These are phyloP conservation scores for Eustoma russellianum DNA, from an alignment of 257 asterid genomes.

Conservation along the genomic window DNA sequence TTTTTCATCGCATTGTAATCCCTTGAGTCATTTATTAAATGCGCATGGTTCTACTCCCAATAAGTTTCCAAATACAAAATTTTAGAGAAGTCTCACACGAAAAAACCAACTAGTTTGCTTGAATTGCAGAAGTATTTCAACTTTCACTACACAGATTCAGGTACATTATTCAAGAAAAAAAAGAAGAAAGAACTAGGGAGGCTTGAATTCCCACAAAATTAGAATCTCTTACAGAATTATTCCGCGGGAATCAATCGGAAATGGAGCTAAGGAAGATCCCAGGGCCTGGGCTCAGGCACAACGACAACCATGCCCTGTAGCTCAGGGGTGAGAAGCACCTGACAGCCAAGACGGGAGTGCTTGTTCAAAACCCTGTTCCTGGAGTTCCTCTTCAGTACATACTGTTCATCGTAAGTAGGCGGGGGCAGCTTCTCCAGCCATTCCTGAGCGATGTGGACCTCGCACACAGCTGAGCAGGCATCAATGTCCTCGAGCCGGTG, in stretches of 20 bases:
- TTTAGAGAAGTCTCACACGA: too few species aligned
- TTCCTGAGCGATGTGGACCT: slow-evolving; percentile 96
- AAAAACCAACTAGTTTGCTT: too few species aligned
- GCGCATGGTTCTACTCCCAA: neutral
- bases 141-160: slow-evolving; percentile 4
- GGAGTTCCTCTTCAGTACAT: slow-evolving; percentile 50
- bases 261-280: slow-evolving; percentile 35
- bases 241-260: neutral
- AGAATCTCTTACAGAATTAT: slow-evolving; percentile 7
- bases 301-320: slow-evolving; percentile 43
- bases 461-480: slow-evolving; percentile 97
- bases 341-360: slow-evolving; percentile 40
- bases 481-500: slow-evolving; percentile 91
- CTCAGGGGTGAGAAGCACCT: slow-evolving; percentile 36
- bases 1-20: too few species aligned
- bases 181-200: too few species aligned
- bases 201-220: neutral
- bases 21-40: too few species aligned
- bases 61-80: slow-evolving; percentile 4
- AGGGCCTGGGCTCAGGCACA: slow-evolving; percentile 40
- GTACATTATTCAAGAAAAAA: slow-evolving; percentile 8
- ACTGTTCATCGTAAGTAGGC: slow-evolving; percentile 40
- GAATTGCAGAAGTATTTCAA: slow-evolving; percentile 5
- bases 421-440: slow-evolving; percentile 95
- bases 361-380: slow-evolving; percentile 41